phyloP scores from a whole-genome alignment of 306 rosid species.

The Trifolium pratense region DNA sequence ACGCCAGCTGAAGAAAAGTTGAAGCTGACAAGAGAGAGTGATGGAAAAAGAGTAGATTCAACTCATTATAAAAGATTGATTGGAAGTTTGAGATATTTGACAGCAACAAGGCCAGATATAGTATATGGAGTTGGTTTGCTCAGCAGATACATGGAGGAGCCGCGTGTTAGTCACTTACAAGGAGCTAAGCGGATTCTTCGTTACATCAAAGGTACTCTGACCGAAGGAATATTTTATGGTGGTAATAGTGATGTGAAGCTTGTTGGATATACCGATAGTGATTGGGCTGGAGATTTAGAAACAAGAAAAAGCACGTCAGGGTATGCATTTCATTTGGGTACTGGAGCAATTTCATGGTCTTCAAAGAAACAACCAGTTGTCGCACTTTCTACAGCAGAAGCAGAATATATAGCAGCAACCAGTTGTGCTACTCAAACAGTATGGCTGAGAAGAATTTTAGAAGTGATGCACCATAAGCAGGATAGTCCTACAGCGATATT shows the following conservation, averaged over 20 bases:
- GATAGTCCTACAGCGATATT: too few relatives aligned
- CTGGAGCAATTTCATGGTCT: not conserved
- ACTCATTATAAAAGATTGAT: not conserved
- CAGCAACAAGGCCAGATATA: not conserved
- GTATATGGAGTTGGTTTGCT: not conserved
- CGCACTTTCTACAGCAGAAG: too few relatives aligned
- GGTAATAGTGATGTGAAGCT: not conserved
- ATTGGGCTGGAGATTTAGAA: not conserved
- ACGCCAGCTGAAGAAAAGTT: not conserved
- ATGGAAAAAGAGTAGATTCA: not conserved
- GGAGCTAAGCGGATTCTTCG: too few relatives aligned
- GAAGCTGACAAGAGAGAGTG: not conserved
- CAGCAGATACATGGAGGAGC: not conserved
- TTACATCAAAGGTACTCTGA: not conserved
- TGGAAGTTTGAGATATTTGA: not conserved
- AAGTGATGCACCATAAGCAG: too few relatives aligned
- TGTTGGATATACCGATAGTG: not conserved
- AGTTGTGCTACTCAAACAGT: too few relatives aligned
- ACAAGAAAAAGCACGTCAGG: not conserved
- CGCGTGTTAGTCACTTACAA: too few relatives aligned
- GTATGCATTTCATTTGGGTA: not conserved
- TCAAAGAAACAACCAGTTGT: not conserved
- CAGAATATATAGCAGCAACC: too few relatives aligned
- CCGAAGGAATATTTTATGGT: not conserved
- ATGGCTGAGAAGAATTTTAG: too few relatives aligned